Evolutionary conservation across 2,329 filamentous ascomycete genomes (phyloP), one percentile per base, ranked within the genome.

Genomic region (Pseudopyrenochaeta lycopersici): DNA sequence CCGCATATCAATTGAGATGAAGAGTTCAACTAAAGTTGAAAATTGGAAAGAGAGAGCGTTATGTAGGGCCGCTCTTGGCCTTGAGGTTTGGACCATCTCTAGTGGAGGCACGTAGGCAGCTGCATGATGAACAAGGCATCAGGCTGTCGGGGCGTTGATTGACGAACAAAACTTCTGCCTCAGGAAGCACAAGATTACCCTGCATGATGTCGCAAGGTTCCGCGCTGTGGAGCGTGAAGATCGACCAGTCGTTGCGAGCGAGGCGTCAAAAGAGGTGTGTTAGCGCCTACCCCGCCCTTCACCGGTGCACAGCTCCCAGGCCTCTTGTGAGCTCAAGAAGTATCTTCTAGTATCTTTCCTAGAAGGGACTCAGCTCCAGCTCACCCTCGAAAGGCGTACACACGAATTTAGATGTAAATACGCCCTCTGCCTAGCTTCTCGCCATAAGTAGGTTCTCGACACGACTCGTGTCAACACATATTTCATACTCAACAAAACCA

Each of bases 141-240:
- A 49, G 50, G 35, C 44, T 39, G 9, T 18, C 15, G 31, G 7
- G 18, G 29, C 12, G n/a, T 33, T n/a, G 29, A 4, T 39, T 29
- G n/a, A 40, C 54, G 48, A 54, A 54, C 38, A 7, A 12, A 43
- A 49, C 11, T 2, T 23, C 18, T 31, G 45, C 32, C 21, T 49
- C 18, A 41, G 35, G 44, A 40, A 33, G 18, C 47, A 54, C 46
- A 53, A 60, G 53, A 60, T 54, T 56, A 52, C 50, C 52, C 39
- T 56, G 50, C 57, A 60, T 54, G 47, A 55, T 45, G 30, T 47
- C 18, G 46, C 42, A 49, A 49, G 41, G 41, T 54, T 38, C 17
- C 12, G 27, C 52, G 27, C 29, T 27, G 40, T 47, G 9, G 6
- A 39, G 18, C 12, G 36, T 39, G 29, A 53, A 45, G n/a, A 3